Conservation (phyloP, 495 filamentous ascomycete genomes). For the Friedmanniomyces endolithicus region DNA sequence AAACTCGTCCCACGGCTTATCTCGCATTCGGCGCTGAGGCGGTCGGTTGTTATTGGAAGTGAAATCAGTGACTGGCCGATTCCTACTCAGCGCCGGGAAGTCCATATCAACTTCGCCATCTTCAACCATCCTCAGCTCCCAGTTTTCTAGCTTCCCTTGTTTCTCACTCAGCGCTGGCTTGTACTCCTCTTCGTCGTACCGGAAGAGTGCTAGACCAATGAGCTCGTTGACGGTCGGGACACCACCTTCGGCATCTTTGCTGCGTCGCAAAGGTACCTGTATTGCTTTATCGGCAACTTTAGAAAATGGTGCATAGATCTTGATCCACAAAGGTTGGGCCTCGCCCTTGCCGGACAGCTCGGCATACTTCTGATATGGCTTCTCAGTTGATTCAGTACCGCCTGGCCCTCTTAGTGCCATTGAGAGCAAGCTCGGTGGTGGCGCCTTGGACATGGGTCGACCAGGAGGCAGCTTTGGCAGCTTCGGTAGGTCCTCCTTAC, state of each 20-base stretch:
- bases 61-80: constrained; percentile 67
- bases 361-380: constrained; percentile 67
- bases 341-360: constrained; percentile 78
- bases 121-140: constrained; percentile 90
- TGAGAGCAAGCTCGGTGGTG: constrained; percentile 63
- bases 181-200: constrained; percentile 69
- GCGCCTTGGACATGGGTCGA: constrained; percentile 73
- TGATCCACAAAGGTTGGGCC: constrained; percentile 66
- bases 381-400: constrained; percentile 50
- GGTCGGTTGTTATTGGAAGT: constrained; percentile 78
- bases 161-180: constrained; percentile 54
- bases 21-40: constrained; percentile 56
- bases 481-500: constrained; percentile 43
- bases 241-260: constrained; percentile 55
- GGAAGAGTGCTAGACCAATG: constrained; percentile 79
- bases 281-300: constrained; percentile 53
- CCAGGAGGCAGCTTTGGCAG: constrained; percentile 75
- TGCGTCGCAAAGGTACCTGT: constrained; percentile 65
- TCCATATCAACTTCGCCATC: constrained; percentile 93
- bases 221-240: constrained; percentile 76
- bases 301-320: constrained; percentile 80
- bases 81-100: constrained; percentile 75
- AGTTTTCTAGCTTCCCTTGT: constrained; percentile 77
- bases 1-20: constrained; percentile 87
- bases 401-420: constrained; percentile 48